Base-by-base conservation (phyloP, 1,284 basidiomycete species). In the Thelephora terrestris region DNA sequence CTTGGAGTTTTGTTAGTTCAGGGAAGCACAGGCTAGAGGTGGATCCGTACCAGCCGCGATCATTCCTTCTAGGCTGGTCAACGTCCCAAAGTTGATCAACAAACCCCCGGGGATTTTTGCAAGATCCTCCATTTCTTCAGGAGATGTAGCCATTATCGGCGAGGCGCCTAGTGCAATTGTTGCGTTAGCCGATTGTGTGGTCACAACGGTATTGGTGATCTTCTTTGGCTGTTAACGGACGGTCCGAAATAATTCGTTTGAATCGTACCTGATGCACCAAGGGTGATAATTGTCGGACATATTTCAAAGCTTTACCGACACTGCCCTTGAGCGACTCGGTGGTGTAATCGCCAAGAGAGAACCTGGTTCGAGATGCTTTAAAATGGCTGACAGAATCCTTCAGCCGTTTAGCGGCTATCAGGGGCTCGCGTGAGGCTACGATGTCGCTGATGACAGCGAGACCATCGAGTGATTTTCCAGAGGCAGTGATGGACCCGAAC, bases 371-470 rank as follows among this genome's bases (percentile, higher is more conserved):
- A 23, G 52, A 55, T 45, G 18, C 43, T 47, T 63, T 61, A 58
- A 76, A 84, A 14, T 69, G 64, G 4, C 56, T 55, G 20, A 79
- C 62, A 23, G 71, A 70, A 1, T 58, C 62, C n/a, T 64, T 61
- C 7, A 89, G 68, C 27, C 59, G 65, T 42, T 61, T 60, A 0
- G 91, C 79, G 1, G 84, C 76, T 12, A 63, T 59, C 35, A 65
- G 62, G 0, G 94, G 91, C n/a, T 79, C 68, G 0, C 50, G 43
- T 0, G 88, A 84, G 1, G 79, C 75, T 10, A 91, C 76, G 53
- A 98, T 92, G 25, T 93, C 91, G 16, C 90, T 93, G 46, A 97
- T 88, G 46, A 97, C 81, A 5, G 95, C 94, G 18, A 97, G 73
- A 0, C 95, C 94, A 54, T 89, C 81, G 17, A 94, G 67, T 0